These are phyloP conservation scores for Neofusicoccum laricinum DNA, from an alignment of 2,329 filamentous ascomycete species.

Conservation along the genomic window DNA sequence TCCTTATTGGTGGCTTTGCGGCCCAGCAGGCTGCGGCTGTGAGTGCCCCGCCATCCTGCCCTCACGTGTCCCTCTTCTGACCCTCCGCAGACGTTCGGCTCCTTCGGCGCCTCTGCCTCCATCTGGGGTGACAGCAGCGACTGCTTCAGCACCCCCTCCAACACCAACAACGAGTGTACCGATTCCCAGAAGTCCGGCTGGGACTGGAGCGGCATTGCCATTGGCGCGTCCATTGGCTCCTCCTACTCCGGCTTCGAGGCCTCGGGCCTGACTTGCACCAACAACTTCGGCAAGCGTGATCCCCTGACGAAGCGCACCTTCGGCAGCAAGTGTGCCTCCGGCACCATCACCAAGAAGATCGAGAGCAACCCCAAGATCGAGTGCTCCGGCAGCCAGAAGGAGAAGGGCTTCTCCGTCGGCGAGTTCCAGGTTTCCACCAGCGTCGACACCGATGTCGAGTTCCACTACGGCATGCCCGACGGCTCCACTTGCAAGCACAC, in stretches of 20 bases:
- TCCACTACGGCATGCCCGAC: constrained; percentile 84
- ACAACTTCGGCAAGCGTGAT: constrained; percentile 61
- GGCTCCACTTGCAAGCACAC: constrained; percentile 79
- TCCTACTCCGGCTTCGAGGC: constrained; percentile 72
- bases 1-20: constrained; percentile 47
- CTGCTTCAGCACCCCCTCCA: constrained; percentile 65
- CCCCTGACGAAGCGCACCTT: constrained; percentile 42
- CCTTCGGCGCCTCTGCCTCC: constrained; percentile 6
- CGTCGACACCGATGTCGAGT: constrained; percentile 75
- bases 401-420: constrained; percentile 66
- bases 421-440: constrained; percentile 71
- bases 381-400: constrained; percentile 48
- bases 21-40: constrained; percentile 45
- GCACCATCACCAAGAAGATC: constrained; percentile 49
- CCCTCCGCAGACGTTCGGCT: constrained; percentile 9
- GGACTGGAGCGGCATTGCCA: constrained; percentile 63
- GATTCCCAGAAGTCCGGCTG: constrained; percentile 68
- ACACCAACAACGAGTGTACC: constrained; percentile 75
- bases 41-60: too few relatives aligned
- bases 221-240: constrained; percentile 45
- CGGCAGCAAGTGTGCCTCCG: constrained; percentile 41
- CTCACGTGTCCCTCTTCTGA: too few relatives aligned
- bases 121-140: constrained; percentile 50
- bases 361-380: constrained; percentile 59
- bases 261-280: constrained; percentile 67